Evolutionary conservation across 495 filamentous ascomycete genomes (phyloP).

Genomic region (Hypoxylon perforatum): DNA sequence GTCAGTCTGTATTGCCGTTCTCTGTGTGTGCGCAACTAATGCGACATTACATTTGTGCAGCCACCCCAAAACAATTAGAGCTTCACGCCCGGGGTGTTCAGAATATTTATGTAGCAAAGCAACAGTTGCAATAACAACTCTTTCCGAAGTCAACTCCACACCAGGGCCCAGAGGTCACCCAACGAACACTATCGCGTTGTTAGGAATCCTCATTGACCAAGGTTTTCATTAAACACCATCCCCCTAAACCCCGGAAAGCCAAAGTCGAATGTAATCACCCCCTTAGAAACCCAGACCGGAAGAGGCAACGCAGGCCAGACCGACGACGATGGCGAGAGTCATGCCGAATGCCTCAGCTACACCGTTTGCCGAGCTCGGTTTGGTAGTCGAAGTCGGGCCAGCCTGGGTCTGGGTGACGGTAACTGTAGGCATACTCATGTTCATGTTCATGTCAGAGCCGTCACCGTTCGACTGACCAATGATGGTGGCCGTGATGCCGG

Average conservation of each 20-base stretch:
- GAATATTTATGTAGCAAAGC: conserved; percentile 21
- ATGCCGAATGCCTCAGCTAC: conserved; percentile 19
- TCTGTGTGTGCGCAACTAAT: conserved; percentile 25
- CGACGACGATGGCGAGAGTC: conserved; percentile 64
- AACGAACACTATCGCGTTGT: too few relatives aligned
- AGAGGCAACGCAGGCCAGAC: conserved; percentile 63
- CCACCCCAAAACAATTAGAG: conserved; percentile 4
- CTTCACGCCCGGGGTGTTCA: conserved; percentile 11
- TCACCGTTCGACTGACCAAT: conserved; percentile 12
- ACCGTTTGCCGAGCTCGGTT: conserved; percentile 12
- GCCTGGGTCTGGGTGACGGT: conserved; percentile 1
- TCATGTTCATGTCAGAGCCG: conserved; percentile 9
- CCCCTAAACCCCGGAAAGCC: not conserved
- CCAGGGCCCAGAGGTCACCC: too few relatives aligned
- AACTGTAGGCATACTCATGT: too few relatives aligned
- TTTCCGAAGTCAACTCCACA: too few relatives aligned
- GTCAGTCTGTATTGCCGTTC: conserved; percentile 15
- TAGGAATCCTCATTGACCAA: not conserved
- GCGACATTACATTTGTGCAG: conserved; percentile 34
- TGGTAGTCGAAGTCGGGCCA: conserved; percentile 5
- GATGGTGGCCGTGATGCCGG: conserved; percentile 46
- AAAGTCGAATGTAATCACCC: not conserved
- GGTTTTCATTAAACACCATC: not conserved
- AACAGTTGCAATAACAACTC: not conserved
- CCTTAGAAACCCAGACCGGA: conserved; percentile 40